Conservation (phyloP, 106 monocot genomes). For the Cymbidium sinense region DNA sequence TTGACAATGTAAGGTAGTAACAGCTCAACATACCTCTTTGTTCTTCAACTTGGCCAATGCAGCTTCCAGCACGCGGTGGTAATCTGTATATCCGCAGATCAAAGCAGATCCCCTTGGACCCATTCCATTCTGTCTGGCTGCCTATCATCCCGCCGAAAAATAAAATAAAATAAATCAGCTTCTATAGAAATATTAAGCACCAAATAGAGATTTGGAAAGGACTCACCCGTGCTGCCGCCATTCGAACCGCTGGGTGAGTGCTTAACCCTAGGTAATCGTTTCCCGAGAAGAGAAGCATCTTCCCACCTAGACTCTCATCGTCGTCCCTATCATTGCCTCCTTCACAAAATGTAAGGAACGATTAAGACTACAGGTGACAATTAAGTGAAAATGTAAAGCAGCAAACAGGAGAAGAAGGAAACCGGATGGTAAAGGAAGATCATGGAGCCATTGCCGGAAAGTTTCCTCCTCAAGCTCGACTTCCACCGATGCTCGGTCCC, state of each 20-base stretch:
- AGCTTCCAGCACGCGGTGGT: constrained; percentile 60
- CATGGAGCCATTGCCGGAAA: constrained; percentile 46
- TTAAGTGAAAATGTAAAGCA: not conserved
- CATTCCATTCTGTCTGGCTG: constrained; percentile 65
- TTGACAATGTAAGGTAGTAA: not conserved
- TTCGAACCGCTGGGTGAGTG: constrained; percentile 60
- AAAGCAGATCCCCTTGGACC: constrained; percentile 85
- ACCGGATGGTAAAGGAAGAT: constrained; percentile 19
- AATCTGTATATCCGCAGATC: constrained; percentile 81
- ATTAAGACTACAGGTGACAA: not conserved
- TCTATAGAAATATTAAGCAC: not conserved
- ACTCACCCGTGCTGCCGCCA: constrained; percentile 51
- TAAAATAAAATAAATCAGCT: not conserved
- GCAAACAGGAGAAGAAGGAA: not conserved
- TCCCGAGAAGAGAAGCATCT: constrained; percentile 84
- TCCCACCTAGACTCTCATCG: constrained; percentile 14
- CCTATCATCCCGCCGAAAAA: constrained; percentile 25
- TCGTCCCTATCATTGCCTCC: not conserved
- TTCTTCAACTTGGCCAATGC: constrained; percentile 78
- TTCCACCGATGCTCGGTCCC: constrained; percentile 76
- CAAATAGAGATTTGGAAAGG: not conserved
- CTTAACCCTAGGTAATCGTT: constrained; percentile 89
- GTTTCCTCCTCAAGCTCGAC: constrained; percentile 39
- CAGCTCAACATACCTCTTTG: constrained; percentile 53
- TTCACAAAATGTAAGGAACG: not conserved